phyloP scores from a whole-genome alignment of 768 basidiomycete species.

The Suillus clintonianus region DNA sequence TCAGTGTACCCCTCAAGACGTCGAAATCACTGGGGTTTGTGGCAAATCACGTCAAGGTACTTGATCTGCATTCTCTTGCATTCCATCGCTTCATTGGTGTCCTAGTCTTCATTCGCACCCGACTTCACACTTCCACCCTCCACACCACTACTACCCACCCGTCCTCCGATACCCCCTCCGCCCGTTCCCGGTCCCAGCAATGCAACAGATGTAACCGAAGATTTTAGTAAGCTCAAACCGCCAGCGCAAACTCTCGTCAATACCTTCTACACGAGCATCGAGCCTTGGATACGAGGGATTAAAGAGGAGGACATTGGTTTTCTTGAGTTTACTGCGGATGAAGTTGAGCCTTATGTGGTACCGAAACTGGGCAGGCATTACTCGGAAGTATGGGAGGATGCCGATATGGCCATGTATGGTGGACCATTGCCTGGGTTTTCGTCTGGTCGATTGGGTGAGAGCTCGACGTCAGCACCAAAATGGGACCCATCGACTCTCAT shows the following conservation, averaged over 20 bases:
- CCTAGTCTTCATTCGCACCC: constrained; percentile 41
- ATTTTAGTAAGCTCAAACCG: constrained; percentile 83
- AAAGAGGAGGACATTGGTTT: constrained; percentile 97
- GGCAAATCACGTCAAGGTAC: constrained; percentile 53
- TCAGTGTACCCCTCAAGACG: constrained; percentile 50
- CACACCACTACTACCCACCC: constrained; percentile 53
- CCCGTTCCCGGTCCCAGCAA: constrained; percentile 83
- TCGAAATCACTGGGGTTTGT: constrained; percentile 51
- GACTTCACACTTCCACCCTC: constrained; percentile 63
- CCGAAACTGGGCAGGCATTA: constrained; percentile 89
- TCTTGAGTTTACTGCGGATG: constrained; percentile 88
- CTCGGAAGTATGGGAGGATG: constrained; percentile 89
- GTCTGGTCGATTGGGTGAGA: constrained; percentile 36
- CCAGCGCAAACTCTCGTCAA: constrained; percentile 68
- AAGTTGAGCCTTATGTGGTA: constrained; percentile 82
- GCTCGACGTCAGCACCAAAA: constrained; percentile 50
- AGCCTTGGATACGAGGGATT: constrained; percentile 86
- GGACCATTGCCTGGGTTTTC: constrained; percentile 42
- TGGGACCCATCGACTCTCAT: constrained; percentile 84
- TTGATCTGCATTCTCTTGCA: constrained; percentile 9
- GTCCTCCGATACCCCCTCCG: constrained; percentile 61
- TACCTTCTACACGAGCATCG: constrained; percentile 87
- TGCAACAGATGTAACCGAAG: constrained; percentile 81
- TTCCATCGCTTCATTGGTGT: constrained; percentile 14
- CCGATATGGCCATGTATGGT: constrained; percentile 63